phyloP scores from a whole-genome alignment of 169 alveolate genomes.

The Toxoplasma gondii region DNA sequence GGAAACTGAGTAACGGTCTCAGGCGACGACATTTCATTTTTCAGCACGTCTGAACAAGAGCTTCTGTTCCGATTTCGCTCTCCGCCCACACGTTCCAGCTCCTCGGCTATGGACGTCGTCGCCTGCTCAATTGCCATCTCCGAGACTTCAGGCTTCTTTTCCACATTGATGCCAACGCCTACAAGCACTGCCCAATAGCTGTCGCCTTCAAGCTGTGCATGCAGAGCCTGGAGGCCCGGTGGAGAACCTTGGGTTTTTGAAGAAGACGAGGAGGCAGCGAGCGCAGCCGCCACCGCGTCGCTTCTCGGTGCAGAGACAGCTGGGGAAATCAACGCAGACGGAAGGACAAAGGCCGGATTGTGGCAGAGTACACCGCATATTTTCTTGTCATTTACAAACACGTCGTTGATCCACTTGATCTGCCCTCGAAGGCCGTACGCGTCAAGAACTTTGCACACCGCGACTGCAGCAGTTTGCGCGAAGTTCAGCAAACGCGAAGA shows the following conservation, averaged over 20 bases:
- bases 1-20: background rate
- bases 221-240: background rate
- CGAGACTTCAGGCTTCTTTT: background rate
- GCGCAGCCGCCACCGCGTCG: background rate
- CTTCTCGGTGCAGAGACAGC: background rate
- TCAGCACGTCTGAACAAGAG: background rate
- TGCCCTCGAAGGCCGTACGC: slow-evolving; percentile 61
- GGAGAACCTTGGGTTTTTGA: background rate
- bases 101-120: slow-evolving; percentile 46
- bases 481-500: slow-evolving; percentile 62
- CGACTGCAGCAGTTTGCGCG: slow-evolving; percentile 73
- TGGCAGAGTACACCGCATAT: slow-evolving; percentile 73
- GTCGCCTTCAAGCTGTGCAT: background rate
- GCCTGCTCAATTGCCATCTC: slow-evolving; percentile 39
- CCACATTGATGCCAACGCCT: slow-evolving; percentile 51
- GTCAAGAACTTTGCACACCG: slow-evolving; percentile 71
- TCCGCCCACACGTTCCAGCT: background rate
- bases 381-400: slow-evolving; percentile 69
- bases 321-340: background rate
- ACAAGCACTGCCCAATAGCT: slow-evolving; percentile 27
- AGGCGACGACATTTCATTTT: background rate
- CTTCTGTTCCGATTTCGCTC: background rate
- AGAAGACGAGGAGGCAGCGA: background rate
- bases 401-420: slow-evolving; percentile 78
- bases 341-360: background rate